Percentiles rank a stretch among this genome's conserved stretches.
These are phyloP conservation scores for Starmera caribaea DNA, from an alignment of 805 yeast genomes.

Conservation along the genomic window DNA sequence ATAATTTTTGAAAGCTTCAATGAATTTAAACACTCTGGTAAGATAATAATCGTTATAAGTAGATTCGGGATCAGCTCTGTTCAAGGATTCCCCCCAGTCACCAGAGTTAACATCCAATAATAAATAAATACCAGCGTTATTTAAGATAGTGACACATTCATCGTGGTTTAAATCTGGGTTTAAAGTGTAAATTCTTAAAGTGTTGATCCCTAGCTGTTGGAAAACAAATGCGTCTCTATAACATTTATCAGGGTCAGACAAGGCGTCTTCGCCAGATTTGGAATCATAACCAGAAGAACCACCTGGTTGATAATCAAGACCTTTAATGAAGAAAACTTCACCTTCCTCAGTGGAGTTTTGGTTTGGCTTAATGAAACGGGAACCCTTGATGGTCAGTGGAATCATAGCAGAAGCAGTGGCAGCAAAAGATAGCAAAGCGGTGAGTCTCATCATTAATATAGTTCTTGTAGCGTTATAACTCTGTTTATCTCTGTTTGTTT, in stretches of 20 bases:
- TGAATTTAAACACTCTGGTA: conserved; percentile 71
- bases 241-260: conserved; percentile 61
- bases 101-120: conserved; percentile 82
- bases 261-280: conserved; percentile 42
- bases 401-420: conserved; percentile 33
- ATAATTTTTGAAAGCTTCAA: conserved; percentile 76
- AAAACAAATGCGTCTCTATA: conserved; percentile 72
- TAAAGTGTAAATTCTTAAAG: conserved; percentile 73
- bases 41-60: conserved; percentile 66
- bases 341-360: conserved; percentile 34
- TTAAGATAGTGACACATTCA: conserved; percentile 83
- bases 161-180: conserved; percentile 84
- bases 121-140: conserved; percentile 86
- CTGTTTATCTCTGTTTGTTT: neutral
- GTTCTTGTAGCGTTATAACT: neutral
- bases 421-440: neutral
- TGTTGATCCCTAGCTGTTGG: conserved; percentile 76
- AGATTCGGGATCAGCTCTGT: conserved; percentile 60
- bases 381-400: conserved; percentile 47
- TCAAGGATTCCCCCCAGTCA: conserved; percentile 50
- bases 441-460: neutral
- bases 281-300: conserved; percentile 56
- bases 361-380: conserved; percentile 50
- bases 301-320: conserved; percentile 91
- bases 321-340: conserved; percentile 67